Percentiles rank a stretch among this genome's conserved stretches.
phyloP scores from a whole-genome alignment of 2,329 filamentous ascomycete species.

The Tolypocladium nubicola region DNA sequence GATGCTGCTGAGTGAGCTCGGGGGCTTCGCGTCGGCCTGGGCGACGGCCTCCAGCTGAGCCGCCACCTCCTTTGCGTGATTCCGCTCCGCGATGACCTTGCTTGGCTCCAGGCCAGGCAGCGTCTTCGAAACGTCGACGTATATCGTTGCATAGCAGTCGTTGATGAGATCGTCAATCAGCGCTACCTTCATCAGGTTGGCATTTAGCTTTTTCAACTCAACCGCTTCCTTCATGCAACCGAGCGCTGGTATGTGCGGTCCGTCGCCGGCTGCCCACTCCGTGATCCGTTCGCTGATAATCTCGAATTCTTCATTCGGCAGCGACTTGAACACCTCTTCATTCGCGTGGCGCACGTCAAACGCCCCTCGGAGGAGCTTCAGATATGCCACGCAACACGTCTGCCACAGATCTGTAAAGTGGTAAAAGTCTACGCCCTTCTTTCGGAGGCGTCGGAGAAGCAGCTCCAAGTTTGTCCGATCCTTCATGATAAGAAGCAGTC shows the following conservation, averaged over 20 bases:
- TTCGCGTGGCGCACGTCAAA: conserved; percentile 33
- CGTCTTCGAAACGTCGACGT: conserved; percentile 52
- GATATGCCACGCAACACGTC: conserved; percentile 41
- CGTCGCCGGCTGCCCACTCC: conserved; percentile 38
- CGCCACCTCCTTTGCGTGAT: conserved; percentile 29
- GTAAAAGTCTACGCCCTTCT: conserved; percentile 67
- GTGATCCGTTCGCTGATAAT: conserved; percentile 42
- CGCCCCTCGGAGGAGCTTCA: conserved; percentile 39
- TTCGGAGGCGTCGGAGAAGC: conserved; percentile 67
- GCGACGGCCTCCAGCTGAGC: conserved; percentile 22
- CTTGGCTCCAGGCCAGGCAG: conserved; percentile 42
- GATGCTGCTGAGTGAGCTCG: conserved; percentile 28
- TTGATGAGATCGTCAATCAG: conserved; percentile 89
- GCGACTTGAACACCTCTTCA: conserved; percentile 45
- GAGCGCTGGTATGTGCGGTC: conserved; percentile 30
- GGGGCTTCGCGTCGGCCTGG: conserved; percentile 14
- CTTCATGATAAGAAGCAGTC: conserved; percentile 60
- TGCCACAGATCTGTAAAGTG: conserved; percentile 52
- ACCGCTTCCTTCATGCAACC: conserved; percentile 47
- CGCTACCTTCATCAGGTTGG: conserved; percentile 72
- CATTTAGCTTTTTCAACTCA: conserved; percentile 64
- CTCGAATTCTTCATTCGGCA: conserved; percentile 46
- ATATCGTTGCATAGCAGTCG: conserved; percentile 76
- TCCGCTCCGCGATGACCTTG: conserved; percentile 34
- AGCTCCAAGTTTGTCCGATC: conserved; percentile 70